These are phyloP conservation scores for Comarum palustre DNA, from an alignment of 306 rosid genomes.

Conservation along the genomic window DNA sequence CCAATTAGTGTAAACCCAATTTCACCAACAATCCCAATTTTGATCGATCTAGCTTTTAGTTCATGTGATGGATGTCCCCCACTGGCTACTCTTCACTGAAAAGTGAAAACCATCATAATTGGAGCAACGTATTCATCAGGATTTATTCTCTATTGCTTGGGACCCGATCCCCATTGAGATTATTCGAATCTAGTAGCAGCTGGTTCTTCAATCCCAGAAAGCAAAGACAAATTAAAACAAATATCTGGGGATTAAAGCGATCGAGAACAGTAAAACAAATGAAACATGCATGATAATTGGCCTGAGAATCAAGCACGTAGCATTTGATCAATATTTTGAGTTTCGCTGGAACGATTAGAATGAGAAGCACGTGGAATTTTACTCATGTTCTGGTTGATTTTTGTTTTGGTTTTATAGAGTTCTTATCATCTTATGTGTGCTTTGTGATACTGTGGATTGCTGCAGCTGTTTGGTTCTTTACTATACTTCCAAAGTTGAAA, in stretches of 20 bases:
- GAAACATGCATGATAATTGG: conserved; percentile 4
- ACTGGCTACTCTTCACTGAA: neutral
- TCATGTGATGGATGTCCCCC: conserved; percentile 10
- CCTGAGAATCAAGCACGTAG: neutral
- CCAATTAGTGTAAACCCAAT: neutral
- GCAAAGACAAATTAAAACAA: neutral
- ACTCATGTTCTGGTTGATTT: neutral
- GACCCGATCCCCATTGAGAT: neutral
- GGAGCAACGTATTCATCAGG: neutral
- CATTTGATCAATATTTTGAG: neutral
- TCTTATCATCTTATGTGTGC: too few species aligned
- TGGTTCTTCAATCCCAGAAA: neutral
- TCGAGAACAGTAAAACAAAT: neutral
- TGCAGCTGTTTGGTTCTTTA: neutral
- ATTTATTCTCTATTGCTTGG: conserved; percentile 3
- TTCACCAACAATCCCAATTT: neutral
- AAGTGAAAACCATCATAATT: neutral
- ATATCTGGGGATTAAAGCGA: neutral
- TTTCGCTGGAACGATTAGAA: neutral
- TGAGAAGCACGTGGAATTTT: neutral
- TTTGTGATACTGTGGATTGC: neutral
- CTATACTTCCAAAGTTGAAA: neutral
- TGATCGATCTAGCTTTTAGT: neutral
- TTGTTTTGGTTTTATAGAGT: neutral
- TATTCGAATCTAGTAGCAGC: conserved; percentile 18